Conservation (phyloP, 169 alveolate species). For the Amoebophrya sp. region DNA sequence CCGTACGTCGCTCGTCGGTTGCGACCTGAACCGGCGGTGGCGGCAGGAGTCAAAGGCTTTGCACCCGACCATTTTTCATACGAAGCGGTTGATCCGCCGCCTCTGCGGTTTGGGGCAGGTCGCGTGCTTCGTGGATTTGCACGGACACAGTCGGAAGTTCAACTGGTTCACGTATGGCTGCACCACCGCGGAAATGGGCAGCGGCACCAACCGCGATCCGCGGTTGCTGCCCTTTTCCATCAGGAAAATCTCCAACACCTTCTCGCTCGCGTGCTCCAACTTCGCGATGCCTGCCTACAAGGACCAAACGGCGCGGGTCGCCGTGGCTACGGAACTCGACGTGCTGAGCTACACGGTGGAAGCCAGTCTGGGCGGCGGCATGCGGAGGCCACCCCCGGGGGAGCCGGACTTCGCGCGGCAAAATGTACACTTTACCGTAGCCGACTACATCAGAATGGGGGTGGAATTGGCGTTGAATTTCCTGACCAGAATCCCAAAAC, state of each 20-base stretch:
- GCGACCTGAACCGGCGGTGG: conserved; percentile 69
- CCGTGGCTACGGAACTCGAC: background rate
- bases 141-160: conserved; percentile 76
- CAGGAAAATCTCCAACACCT: background rate
- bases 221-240: background rate
- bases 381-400: background rate
- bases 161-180: conserved; percentile 66
- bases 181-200: background rate
- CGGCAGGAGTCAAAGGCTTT: conserved; percentile 52
- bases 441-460: background rate
- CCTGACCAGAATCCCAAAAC: background rate
- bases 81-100: conserved; percentile 53
- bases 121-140: conserved; percentile 70
- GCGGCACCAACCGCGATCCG: background rate
- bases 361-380: background rate
- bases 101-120: conserved; percentile 62
- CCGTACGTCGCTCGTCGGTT: conserved; percentile 66
- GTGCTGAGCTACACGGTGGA: background rate
- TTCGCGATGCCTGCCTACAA: conserved; percentile 11
- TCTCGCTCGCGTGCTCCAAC: background rate
- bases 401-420: background rate
- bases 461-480: background rate
- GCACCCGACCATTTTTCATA: conserved; percentile 61
- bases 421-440: background rate
- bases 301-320: background rate